These are phyloP conservation scores for Phytomonas francai DNA, from an alignment of 208 protist species.

Conservation along the genomic window DNA sequence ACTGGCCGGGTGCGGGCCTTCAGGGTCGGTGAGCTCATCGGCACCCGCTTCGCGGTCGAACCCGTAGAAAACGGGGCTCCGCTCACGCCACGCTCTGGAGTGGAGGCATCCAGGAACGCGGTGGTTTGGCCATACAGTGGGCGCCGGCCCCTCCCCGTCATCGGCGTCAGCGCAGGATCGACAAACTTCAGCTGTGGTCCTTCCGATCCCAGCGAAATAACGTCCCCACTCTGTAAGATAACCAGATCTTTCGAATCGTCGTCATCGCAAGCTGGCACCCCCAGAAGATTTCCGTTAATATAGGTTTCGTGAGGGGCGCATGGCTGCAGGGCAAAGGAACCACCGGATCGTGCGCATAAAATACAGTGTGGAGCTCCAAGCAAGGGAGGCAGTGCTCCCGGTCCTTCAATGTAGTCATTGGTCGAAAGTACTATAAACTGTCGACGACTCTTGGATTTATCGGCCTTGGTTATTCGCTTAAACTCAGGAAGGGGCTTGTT, in stretches of 20 bases:
- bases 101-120: not conserved
- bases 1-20: not conserved
- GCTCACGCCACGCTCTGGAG: not conserved
- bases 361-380: conserved; percentile 20
- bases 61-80: not conserved
- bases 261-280: not conserved
- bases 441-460: not conserved
- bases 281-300: conserved; percentile 8
- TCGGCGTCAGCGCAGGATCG: conserved; percentile 28
- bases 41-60: no score
- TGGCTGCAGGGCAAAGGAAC: conserved; percentile 6
- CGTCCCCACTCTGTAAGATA: conserved; percentile 43
- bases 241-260: not conserved
- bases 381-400: not conserved
- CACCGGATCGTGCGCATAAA: conserved; percentile 9
- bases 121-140: not conserved
- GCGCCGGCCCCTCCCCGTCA: conserved; percentile 14
- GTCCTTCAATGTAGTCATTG: not conserved
- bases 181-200: conserved; percentile 63
- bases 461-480: not conserved
- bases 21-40: not conserved
- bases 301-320: conserved; percentile 9
- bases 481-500: not conserved
- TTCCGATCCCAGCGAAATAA: conserved; percentile 42
- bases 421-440: not conserved